Evolutionary conservation across 495 filamentous ascomycete species (phyloP), one percentile per base, ranked within the genome.

Genomic region (Penicillium argentinense): DNA sequence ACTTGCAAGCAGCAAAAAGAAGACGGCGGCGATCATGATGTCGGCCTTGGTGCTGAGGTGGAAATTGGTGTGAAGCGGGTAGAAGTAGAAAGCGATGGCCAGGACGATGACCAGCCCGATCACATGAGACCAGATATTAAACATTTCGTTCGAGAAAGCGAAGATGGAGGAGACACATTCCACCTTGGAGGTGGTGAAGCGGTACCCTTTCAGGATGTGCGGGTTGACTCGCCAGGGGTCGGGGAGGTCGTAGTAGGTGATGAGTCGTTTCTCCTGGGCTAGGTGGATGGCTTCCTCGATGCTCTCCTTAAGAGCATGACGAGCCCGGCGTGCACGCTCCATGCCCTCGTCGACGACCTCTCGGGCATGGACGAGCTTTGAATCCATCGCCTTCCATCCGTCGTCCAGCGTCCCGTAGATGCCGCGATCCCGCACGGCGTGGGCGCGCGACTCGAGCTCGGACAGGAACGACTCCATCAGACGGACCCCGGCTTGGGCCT

Each of bases 1-100:
- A 96, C 73, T 97, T 96, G 75, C 84, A 89, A 39, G 93, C 93
- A 26, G 92, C 93, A 60, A 96, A 91, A 99, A 97, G 78, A 99
- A 99, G 25, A 93, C 76, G 9, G 88, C 91, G 1, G 95, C 89
- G 46, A 97, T 86, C 55, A 88, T 79, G 41, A 96, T 77, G 54
- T 99, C 95, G 24, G 87, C 75, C 29, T 87, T 91, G 37, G 88
- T 88, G 69, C 89, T 95, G 49, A 87, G 68, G 23, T 81, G 81
- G 72, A 96, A 97, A 62, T 91, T 91, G 63, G 84, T 77, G 47
- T 83, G 87, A 16, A 80, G 78, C 3, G 93, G 93, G 67, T 97
- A 99, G 71, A 96, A 93, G 75, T 97, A 95, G 61, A 99, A 95
- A 27, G 93, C 93, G 38, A 97, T 81, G 16, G 91, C 73, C 8